Base-by-base conservation (phyloP, 495 filamentous ascomycete species). In the Penicillium salamii region DNA sequence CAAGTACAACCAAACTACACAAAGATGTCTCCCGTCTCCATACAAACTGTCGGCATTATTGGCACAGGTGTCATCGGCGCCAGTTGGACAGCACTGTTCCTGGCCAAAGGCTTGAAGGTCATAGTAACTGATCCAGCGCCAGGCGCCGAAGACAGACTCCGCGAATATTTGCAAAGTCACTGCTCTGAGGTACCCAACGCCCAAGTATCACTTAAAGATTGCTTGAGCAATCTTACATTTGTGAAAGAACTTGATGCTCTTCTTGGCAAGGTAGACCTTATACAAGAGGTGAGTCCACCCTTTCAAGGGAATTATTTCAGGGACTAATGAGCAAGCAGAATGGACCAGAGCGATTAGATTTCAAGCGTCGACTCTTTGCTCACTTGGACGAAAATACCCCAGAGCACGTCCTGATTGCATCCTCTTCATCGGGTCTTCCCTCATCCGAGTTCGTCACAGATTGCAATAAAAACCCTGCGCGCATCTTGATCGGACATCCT, bases 401-500 rank as follows among this genome's bases (percentile, higher is more conserved):
- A 0, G 19, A 38, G 1, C 35, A 58, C 24, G 47, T 57, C 3
- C 28, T 56, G 7, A 52, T 62, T 20, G 47, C 51, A 24, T 62
- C 55, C 1, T 62, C 59, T 5, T 62, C 59, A 11, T 62, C 59
- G 9, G 59, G 59, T 14, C 29, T 62, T 8, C 55, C 59, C 6
- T 54, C 59, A 2, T 59, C 55, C 7, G 26, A 49, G 9, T 62
- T 59, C 32, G 39, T 56, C n/a, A 52, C 53, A 0, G 52, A 58
- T 3, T 62, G 59, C 50, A 51, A 29, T 12, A 52, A 52, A 12
- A 54, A 59, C 24, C 70, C 64, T 5, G 49, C 38, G 7, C 69
- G 78, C 3, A 59, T 82, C 1, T 36, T 80, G 0, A 70, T 80
- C 17, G 76, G 77, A 12, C 80, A 82, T 60, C 79, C 78, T 0